These are phyloP conservation scores for Capronia epimyces DNA, from an alignment of 2,329 filamentous ascomycete species.

Conservation along the genomic window DNA sequence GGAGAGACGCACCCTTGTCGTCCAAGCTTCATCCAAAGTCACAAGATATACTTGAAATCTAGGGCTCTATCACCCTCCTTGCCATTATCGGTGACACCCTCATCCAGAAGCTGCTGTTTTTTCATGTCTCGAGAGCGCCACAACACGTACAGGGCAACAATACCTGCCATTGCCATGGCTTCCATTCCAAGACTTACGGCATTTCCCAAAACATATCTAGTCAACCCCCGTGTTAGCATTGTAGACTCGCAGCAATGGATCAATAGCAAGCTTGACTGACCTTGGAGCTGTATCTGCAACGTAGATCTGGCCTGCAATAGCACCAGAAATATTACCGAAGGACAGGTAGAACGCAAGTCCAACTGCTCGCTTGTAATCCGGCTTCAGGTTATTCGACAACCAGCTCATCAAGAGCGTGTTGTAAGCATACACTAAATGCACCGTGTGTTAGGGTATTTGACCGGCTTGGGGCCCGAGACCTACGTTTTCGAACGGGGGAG, in stretches of 20 bases:
- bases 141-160: conserved; percentile 29
- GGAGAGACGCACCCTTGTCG: too few species aligned
- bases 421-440: conserved; percentile 28
- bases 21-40: too few species aligned
- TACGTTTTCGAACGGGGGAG: too few species aligned
- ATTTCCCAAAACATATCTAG: conserved; percentile 32
- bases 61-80: conserved; percentile 29
- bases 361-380: conserved; percentile 34
- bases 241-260: too few species aligned
- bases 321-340: conserved; percentile 29
- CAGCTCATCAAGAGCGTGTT: conserved; percentile 30
- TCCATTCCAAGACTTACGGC: conserved; percentile 27
- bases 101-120: conserved; percentile 29
- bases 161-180: conserved; percentile 23
- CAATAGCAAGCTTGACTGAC: too few species aligned
- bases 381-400: conserved; percentile 34
- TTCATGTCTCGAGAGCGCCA: conserved; percentile 28
- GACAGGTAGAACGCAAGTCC: conserved; percentile 32
- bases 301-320: conserved; percentile 34
- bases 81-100: conserved; percentile 29
- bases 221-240: too few species aligned
- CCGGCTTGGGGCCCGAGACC: too few species aligned
- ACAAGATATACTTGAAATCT: conserved; percentile 29
- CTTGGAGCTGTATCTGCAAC: conserved; percentile 31
- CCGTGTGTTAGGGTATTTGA: too few species aligned